A percentile compares a stretch with the other conserved stretches of the same genome.
Evolutionary conservation across 345 rosid species (phyloP).

Genomic region (Eucalyptus sp.): DNA sequence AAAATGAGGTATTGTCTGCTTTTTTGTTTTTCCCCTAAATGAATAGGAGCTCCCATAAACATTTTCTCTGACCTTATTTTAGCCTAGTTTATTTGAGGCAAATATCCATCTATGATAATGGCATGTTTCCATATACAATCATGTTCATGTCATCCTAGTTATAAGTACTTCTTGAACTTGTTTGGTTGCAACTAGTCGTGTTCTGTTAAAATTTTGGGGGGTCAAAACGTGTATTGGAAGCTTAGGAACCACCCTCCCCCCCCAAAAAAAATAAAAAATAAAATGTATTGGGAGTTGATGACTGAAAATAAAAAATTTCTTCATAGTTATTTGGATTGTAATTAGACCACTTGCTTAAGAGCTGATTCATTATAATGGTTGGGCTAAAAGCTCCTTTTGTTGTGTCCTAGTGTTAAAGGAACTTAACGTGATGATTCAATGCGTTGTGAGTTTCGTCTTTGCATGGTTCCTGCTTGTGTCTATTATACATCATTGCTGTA

Average conservation of each 20-base stretch:
- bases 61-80: neutral
- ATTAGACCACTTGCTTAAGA: neutral
- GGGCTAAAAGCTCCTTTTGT: neutral
- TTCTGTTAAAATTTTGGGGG: neutral
- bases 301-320: neutral
- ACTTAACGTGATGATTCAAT: neutral
- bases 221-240: neutral
- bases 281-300: neutral
- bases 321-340: neutral
- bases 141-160: neutral
- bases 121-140: neutral
- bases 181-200: neutral
- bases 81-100: neutral
- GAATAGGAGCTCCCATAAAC: neutral
- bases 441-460: neutral
- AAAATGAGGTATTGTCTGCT: conserved; percentile 70
- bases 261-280: neutral
- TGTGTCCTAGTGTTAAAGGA: neutral
- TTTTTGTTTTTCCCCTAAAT: neutral
- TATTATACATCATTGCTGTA: neutral
- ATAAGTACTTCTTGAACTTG: neutral
- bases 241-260: neutral
- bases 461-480: neutral
- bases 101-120: neutral
- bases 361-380: neutral